Base-by-base conservation (phyloP, 495 filamentous ascomycete species). In the Pyrenopolyporus hunteri region DNA sequence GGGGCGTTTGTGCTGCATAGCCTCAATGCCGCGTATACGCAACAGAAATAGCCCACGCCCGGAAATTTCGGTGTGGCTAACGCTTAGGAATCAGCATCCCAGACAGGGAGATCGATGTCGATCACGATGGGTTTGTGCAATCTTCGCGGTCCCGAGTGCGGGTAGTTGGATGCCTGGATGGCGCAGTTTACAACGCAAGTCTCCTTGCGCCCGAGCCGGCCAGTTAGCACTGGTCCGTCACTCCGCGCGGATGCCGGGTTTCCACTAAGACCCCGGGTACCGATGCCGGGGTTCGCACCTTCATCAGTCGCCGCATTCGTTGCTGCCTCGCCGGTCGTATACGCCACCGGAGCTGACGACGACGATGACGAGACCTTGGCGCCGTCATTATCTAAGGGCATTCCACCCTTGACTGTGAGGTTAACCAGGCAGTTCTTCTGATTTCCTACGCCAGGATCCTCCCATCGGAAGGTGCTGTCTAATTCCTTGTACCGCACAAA, bases 111-210 rank as follows among this genome's bases (percentile, higher is more conserved):
- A 57, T 91, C 85, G 25, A 93, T 71, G 68, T 95, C 88, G 19
- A 93, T 85, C 6, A 93, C 85, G 50, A 93, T 87, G 6, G 90
- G 86, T 63, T 89, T 87, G 73, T 90, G 85, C 72, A 89, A 84
- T 49, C 65, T 77, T 67, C 86, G 88, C 25, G 77, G 78, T 1
- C 72, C 75, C 1, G 63, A 68, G 58, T 88, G 85, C 35, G 87
- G 87, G 76, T 84, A 89, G 64, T 81, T 87, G 2, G 77, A 84
- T 7, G 84, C 82, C 78, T 88, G 78, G 58, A 92, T 86, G 13
- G 89, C 84, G 26, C 88, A 87, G 73, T 93, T 93, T 63, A 92
- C 80, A 46, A 94, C 74, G 67, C 86, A 91, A 6, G 89, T 92
- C 74, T 93, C 91, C 52, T 72, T 79, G 63, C 87, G 80, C 29